phyloP scores from a whole-genome alignment of 1,284 basidiomycete genomes.

The Papiliotrema terrestris region DNA sequence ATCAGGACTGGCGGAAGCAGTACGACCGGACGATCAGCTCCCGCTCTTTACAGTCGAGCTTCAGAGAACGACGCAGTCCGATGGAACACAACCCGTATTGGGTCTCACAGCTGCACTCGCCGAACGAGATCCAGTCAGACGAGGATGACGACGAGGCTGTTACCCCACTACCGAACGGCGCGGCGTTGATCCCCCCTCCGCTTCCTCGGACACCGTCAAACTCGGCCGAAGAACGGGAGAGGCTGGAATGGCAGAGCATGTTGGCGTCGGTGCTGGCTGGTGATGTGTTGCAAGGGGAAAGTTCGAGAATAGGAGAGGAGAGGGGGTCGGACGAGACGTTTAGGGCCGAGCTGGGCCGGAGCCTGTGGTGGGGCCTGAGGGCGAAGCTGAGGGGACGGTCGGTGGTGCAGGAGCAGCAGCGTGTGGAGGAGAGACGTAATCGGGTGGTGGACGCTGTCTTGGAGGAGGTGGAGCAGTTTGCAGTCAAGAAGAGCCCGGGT shows the following conservation, averaged over 20 bases:
- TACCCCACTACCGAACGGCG: background rate
- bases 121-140: background rate
- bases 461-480: conserved; percentile 75
- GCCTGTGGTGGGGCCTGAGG: conserved; percentile 84
- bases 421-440: conserved; percentile 75
- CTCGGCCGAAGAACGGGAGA: conserved; percentile 1
- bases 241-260: conserved; percentile 75
- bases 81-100: background rate
- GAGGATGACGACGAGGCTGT: conserved; percentile 2
- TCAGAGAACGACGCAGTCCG: background rate
- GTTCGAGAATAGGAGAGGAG: conserved; percentile 73
- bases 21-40: background rate
- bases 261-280: conserved; percentile 86
- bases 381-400: conserved; percentile 78
- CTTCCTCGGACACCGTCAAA: conserved; percentile 1
- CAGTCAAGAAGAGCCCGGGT: conserved; percentile 26
- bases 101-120: background rate
- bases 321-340: conserved; percentile 63
- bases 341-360: conserved; percentile 62
- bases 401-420: conserved; percentile 75
- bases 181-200: background rate
- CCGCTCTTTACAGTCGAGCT: background rate
- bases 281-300: conserved; percentile 89
- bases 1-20: conserved; percentile 1
- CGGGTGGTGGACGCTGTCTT: conserved; percentile 77